Conservation (phyloP, 257 asterid species). For the Penstemon newberryi region DNA sequence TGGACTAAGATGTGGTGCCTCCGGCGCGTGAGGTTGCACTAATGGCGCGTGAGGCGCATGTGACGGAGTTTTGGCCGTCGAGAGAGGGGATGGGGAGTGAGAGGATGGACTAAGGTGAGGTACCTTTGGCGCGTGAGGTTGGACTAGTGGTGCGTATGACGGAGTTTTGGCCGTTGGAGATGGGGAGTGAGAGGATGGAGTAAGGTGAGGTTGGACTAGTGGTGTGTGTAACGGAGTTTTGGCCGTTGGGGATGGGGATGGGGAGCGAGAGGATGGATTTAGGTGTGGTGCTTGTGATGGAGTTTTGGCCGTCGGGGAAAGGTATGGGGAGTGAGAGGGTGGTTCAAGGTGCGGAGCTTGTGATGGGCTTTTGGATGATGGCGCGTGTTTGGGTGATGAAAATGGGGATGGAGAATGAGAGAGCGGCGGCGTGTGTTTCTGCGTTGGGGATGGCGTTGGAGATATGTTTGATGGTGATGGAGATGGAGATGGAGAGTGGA, state of each 20-base stretch:
- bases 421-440: not conserved
- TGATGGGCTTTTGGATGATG: not conserved
- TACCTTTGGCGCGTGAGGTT: too few relatives aligned
- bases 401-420: not conserved
- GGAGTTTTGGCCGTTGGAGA: not conserved
- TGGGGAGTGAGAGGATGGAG: not conserved
- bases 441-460: not conserved
- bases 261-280: conserved; percentile 1
- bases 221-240: not conserved
- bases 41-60: too few relatives aligned
- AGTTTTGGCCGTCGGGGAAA: not conserved
- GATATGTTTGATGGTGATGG: not conserved
- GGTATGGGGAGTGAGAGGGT: conserved; percentile 13
- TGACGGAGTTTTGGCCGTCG: too few relatives aligned
- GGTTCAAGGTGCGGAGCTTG: not conserved
- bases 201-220: too few relatives aligned
- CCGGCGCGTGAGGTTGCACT: too few relatives aligned
- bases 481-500: conserved; percentile 12
- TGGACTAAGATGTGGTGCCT: too few relatives aligned
- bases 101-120: too few relatives aligned
- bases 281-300: not conserved
- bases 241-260: conserved; percentile 12
- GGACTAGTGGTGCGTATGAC: not conserved
- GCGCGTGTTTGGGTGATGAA: not conserved
- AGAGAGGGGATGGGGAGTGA: too few relatives aligned